These are phyloP conservation scores for Tubosaeta sp. DNA, from an alignment of 768 basidiomycete species.

Conservation along the genomic window DNA sequence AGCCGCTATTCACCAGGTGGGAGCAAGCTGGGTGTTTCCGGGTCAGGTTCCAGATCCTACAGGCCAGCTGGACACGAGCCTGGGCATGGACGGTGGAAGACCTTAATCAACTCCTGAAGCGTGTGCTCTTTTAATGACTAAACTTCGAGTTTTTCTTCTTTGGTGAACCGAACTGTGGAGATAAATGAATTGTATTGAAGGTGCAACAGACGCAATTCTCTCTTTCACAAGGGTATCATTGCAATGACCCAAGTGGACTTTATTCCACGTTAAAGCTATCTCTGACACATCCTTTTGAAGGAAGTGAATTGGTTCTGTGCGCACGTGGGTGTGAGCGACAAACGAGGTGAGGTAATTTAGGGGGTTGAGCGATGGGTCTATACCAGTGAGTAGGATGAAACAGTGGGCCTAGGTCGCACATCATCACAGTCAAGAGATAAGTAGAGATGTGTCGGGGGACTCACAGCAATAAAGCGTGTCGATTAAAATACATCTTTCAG, in stretches of 20 bases:
- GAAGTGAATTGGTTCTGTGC: too few species aligned
- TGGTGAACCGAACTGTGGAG: not conserved
- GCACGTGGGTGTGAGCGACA: too few species aligned
- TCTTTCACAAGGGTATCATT: too few species aligned
- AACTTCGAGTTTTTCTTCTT: not conserved
- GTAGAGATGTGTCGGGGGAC: not conserved
- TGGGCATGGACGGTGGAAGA: conserved; percentile 64
- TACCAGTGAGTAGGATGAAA: not conserved
- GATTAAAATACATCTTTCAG: conserved; percentile 55
- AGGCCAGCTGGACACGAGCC: conserved; percentile 64
- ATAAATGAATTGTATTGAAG: too few species aligned
- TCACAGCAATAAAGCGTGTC: not conserved
- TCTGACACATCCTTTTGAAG: too few species aligned
- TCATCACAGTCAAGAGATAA: not conserved
- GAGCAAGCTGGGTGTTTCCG: conserved; percentile 31
- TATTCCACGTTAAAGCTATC: too few species aligned
- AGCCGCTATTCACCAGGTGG: conserved; percentile 18
- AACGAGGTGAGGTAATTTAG: too few species aligned
- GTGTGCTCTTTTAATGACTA: conserved; percentile 39
- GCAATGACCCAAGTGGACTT: too few species aligned
- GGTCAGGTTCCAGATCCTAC: conserved; percentile 67
- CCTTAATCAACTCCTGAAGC: conserved; percentile 66
- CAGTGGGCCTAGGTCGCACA: not conserved
- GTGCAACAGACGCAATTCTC: too few species aligned
- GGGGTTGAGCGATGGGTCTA: not conserved